Evolutionary conservation across 2,329 filamentous ascomycete genomes (phyloP).

Genomic region (Colletotrichum kahawae): DNA sequence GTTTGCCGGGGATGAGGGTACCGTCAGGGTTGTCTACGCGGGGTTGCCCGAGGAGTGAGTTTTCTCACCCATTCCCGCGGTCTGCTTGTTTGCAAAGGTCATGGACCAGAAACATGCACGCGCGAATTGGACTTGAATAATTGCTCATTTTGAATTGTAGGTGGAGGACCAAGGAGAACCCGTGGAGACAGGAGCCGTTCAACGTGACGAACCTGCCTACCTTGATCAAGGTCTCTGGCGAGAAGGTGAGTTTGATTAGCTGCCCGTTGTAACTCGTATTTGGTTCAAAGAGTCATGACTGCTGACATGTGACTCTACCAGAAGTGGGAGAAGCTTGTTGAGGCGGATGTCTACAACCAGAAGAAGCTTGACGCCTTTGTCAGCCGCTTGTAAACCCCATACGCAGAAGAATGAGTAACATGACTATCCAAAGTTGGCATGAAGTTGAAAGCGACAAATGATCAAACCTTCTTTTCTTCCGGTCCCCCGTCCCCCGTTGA

Average conservation of each 20-base stretch:
- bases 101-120: neutral
- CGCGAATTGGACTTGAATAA: neutral
- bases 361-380: slow-evolving; percentile 17
- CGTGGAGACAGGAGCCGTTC: slow-evolving; percentile 19
- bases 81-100: neutral
- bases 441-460: neutral
- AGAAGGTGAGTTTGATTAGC: neutral
- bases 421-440: neutral
- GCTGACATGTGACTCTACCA: neutral
- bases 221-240: slow-evolving; percentile 13
- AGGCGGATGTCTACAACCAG: slow-evolving; percentile 18
- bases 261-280: neutral
- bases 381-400: neutral
- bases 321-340: slow-evolving; percentile 19
- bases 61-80: neutral
- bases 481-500: neutral
- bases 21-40: slow-evolving; percentile 14
- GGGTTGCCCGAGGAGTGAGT: slow-evolving; percentile 20
- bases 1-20: slow-evolving; percentile 7
- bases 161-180: slow-evolving; percentile 19
- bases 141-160: neutral
- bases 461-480: neutral
- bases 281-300: neutral
- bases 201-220: slow-evolving; percentile 19
- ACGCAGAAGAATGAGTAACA: neutral